Evolutionary conservation across 768 basidiomycete genomes (phyloP).

Genomic region (Boletus sp.): DNA sequence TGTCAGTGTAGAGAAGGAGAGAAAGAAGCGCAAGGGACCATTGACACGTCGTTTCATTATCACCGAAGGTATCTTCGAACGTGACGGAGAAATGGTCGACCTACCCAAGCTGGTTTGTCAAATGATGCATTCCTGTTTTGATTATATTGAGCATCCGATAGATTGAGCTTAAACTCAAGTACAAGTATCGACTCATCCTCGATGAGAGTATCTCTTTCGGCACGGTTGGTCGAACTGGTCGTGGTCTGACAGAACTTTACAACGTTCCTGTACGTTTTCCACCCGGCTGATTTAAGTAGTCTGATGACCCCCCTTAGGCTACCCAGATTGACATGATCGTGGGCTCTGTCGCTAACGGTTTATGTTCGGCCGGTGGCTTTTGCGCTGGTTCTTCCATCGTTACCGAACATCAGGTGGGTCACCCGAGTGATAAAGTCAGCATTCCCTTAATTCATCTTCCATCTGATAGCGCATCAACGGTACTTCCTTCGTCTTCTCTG

Average conservation of each 20-base stretch:
- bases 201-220: constrained; percentile 96
- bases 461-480: constrained; percentile 83
- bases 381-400: constrained; percentile 86
- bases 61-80: constrained; percentile 96
- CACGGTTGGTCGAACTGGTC: constrained; percentile 86
- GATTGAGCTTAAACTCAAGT: constrained; percentile 93
- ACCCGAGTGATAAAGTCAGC: not conserved
- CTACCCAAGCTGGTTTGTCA: constrained; percentile 82
- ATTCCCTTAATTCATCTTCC: not conserved
- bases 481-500: constrained; percentile 93
- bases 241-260: constrained; percentile 92
- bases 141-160: constrained; percentile 29
- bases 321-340: constrained; percentile 93
- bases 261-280: constrained; percentile 74
- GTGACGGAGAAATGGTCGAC: constrained; percentile 90
- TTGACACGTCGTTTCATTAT: constrained; percentile 93
- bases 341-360: constrained; percentile 82
- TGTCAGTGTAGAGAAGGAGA: constrained; percentile 80
- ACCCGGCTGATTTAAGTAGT: not conserved
- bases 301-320: constrained; percentile 47
- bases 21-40: constrained; percentile 76
- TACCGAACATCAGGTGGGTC: constrained; percentile 78
- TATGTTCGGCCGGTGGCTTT: constrained; percentile 88
- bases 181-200: constrained; percentile 92
- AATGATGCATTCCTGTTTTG: not conserved